phyloP scores from a whole-genome alignment of 345 rosid genomes.

The Raphanus sativus region DNA sequence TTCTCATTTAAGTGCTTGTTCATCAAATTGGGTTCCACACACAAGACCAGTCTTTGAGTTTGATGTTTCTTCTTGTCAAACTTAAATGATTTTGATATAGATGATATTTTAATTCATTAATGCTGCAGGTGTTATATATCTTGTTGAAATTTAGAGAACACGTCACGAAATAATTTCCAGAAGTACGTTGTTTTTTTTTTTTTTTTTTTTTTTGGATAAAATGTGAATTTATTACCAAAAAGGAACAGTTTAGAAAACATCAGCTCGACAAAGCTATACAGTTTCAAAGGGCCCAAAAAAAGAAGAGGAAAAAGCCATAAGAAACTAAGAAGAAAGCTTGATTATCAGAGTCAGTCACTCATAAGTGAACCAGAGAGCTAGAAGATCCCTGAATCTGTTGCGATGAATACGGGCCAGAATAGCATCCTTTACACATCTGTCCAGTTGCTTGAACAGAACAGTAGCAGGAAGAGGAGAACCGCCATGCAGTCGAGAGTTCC shows the following conservation, averaged over 20 bases:
- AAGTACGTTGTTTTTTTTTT: neutral
- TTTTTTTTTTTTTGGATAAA: neutral
- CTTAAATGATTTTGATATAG: constrained; percentile 1
- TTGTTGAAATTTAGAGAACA: constrained; percentile 26
- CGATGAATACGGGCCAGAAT: neutral
- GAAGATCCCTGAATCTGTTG: neutral
- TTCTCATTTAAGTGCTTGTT: constrained; percentile 41
- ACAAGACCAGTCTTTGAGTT: constrained; percentile 23
- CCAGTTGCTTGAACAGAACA: neutral
- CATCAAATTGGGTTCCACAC: constrained; percentile 38
- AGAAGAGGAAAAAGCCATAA: neutral
- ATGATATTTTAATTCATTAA: constrained; percentile 6
- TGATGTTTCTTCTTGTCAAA: constrained; percentile 36
- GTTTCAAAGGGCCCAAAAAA: neutral
- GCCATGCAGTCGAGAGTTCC: neutral
- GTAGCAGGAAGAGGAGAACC: neutral
- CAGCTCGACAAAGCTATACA: neutral
- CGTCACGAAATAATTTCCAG: neutral
- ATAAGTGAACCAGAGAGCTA: neutral
- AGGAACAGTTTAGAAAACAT: neutral
- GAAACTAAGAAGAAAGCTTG: neutral
- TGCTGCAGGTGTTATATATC: constrained; percentile 3
- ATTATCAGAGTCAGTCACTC: neutral
- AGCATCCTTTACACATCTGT: neutral
- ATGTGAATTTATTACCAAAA: neutral